Base-by-base conservation (phyloP, 208 protist genomes). In the Leptomonas pyrrhocoris region DNA sequence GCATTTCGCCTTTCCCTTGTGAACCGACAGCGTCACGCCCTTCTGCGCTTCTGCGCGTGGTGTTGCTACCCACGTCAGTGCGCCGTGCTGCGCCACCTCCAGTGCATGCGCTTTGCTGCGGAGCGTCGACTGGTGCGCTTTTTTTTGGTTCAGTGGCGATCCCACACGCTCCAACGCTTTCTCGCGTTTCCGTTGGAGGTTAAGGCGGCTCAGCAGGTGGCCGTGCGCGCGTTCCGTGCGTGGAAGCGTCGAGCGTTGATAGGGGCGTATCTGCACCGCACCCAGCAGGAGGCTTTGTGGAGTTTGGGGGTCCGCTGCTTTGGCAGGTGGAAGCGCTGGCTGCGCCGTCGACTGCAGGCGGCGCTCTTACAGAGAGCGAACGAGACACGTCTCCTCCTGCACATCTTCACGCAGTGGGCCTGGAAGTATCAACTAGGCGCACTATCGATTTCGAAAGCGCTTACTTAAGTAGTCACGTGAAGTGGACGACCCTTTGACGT, bases 261-360 rank as follows among this genome's bases (percentile, higher is more conserved):
- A 0, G 31, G 7, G 6, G 54, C 46, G 8, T 15, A 53, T 19
- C 18, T 84, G 54, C 60, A 53, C 7, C 53, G 43, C 5, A 40
- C 81, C 27, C 53, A 43, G 19, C 55, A 68, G 23, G 66, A 73
- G 50, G 74, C 65, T 0, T 31, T 74, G 25, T 58, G 64, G 27
- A 34, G 18, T 11, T 21, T 86, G 28, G 62, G 60, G 21, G 31
- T 45, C 18, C 11, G 53, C 8, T 36, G 9, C 16, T 61, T 89
- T 27, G 56, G 38, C n/a, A 51, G 34, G 50, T 86, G 80, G 80
- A 69, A 73, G 43, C 62, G 60, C 21, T 80, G 76, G 73, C 56
- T 70, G 43, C 71, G 63, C 13, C 62, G 71, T 11, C 55, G 63
- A 16, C 27, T 77, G 27, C 63, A 77, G 48, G 56, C 71, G 0